Base-by-base conservation (phyloP, 108 stramenopile genomes). In the Epipyxis sp. region DNA sequence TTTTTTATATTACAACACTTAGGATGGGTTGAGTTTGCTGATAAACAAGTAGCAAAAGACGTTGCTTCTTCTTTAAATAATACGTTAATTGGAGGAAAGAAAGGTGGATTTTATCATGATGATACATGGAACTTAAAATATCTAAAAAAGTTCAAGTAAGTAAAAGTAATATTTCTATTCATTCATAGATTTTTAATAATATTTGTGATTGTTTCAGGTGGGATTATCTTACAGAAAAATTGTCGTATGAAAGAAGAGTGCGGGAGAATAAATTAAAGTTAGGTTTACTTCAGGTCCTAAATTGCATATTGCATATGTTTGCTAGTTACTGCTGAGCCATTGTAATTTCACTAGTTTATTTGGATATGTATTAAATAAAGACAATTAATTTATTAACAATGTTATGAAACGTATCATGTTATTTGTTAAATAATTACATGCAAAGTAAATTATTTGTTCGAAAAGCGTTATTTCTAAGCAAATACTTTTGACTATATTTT, bases 51-150 rank as follows among this genome's bases (percentile, higher is more conserved):
- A 32, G 95, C 95, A 35, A 95, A 91, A 77, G 85, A 72, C 35
- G 89, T 93, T 42, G 95, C 91, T 0, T 83, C 81, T 65, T 80
- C 89, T 39, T 77, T 97, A 54, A 96, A 98, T 79, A 90, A 84
- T 85, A 93, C 90, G 1, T 84, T 25, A 43, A 93, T 77, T 46
- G 88, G 86, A 1, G 79, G 80, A n/a, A 59, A 76, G 35, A 69
- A 69, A 37, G 62, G 82, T 10, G 68, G 72, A 59, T 85, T 65
- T 59, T 82, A 86, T 76, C 69, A 83, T 65, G 79, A 94, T 57
- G 94, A 94, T 79, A 83, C 94, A 57, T 98, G 97, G 97, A 93
- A 92, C 81, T 50, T 98, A 61, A 98, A 96, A 78, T 97, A 95
- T 82, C 77, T 98, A 65, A 76, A 76, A 1, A 92, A 92, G 40